Conservation (phyloP, 2,329 filamentous ascomycete genomes). For the Aspergillus piperis region DNA sequence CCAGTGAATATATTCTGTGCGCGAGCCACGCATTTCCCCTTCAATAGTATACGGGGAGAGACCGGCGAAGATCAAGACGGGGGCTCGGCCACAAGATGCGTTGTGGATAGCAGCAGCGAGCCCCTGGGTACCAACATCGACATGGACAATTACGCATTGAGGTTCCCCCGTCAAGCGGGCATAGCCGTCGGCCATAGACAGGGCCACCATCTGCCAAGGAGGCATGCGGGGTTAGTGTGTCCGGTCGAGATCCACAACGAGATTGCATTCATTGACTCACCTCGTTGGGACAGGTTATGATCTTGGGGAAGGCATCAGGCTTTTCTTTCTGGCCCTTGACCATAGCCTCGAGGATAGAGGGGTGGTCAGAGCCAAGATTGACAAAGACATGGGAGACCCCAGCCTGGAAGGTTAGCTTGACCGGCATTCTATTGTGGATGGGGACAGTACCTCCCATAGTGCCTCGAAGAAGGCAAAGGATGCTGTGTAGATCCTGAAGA, state of each 20-base stretch:
- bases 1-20: conserved; percentile 85
- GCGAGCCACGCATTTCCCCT: conserved; percentile 73
- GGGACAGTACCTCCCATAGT: conserved; percentile 49
- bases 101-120: conserved; percentile 79
- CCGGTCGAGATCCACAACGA: not conserved
- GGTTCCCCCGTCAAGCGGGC: conserved; percentile 70
- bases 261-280: conserved; percentile 44
- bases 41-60: conserved; percentile 75
- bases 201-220: conserved; percentile 69
- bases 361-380: conserved; percentile 62
- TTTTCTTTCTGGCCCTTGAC: conserved; percentile 72
- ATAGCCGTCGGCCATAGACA: conserved; percentile 83
- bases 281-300: conserved; percentile 80
- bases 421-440: not conserved
- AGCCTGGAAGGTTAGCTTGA: conserved; percentile 35
- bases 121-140: conserved; percentile 79
- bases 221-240: conserved; percentile 17
- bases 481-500: conserved; percentile 60
- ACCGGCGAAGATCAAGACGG: conserved; percentile 76
- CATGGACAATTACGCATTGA: conserved; percentile 77
- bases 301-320: conserved; percentile 65
- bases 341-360: conserved; percentile 77
- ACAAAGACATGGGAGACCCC: conserved; percentile 56
- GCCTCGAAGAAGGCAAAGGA: conserved; percentile 83
- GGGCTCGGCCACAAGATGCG: conserved; percentile 71